These are phyloP conservation scores for Lepidopterella palustris DNA, from an alignment of 495 filamentous ascomycete species.

Conservation along the genomic window DNA sequence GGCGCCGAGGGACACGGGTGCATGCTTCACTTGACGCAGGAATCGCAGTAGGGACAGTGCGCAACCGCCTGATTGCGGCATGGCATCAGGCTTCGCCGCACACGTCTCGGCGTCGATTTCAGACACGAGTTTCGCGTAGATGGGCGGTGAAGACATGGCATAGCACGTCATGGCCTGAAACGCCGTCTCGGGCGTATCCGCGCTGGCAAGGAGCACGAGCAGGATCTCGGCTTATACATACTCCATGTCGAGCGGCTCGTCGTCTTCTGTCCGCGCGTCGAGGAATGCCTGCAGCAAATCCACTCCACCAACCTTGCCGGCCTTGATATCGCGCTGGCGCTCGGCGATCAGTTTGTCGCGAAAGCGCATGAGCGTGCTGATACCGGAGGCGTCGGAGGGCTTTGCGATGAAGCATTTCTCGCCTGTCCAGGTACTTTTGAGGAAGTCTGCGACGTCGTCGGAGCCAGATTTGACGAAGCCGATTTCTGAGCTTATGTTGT, in stretches of 20 bases:
- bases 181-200: slow-evolving; percentile 56
- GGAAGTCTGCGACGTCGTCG: slow-evolving; percentile 51
- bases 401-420: slow-evolving; percentile 49
- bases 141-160: slow-evolving; percentile 42
- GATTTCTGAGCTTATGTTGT: slow-evolving; percentile 60
- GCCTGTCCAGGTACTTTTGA: slow-evolving; percentile 49
- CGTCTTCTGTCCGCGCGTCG: slow-evolving; percentile 42
- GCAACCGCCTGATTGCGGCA: slow-evolving; percentile 38
- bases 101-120: slow-evolving; percentile 48
- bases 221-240: slow-evolving; percentile 52
- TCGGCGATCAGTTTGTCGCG: slow-evolving; percentile 36
- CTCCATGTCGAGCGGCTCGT: slow-evolving; percentile 43
- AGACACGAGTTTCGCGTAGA: slow-evolving; percentile 48
- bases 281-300: slow-evolving; percentile 42
- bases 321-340: slow-evolving; percentile 31
- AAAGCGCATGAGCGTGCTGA: slow-evolving; percentile 49
- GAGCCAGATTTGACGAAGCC: slow-evolving; percentile 54
- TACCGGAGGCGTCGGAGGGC: slow-evolving; percentile 46
- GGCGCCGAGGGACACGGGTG: slow-evolving; percentile 43
- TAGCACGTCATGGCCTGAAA: slow-evolving; percentile 50
- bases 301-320: slow-evolving; percentile 32
- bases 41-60: slow-evolving; percentile 46
- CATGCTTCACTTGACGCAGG: slow-evolving; percentile 47
- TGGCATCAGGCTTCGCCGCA: slow-evolving; percentile 30
- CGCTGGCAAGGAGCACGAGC: slow-evolving; percentile 54